Evolutionary conservation across 1,284 basidiomycete genomes (phyloP), one percentile per base, ranked within the genome.

Genomic region (Rhodofomes roseus): DNA sequence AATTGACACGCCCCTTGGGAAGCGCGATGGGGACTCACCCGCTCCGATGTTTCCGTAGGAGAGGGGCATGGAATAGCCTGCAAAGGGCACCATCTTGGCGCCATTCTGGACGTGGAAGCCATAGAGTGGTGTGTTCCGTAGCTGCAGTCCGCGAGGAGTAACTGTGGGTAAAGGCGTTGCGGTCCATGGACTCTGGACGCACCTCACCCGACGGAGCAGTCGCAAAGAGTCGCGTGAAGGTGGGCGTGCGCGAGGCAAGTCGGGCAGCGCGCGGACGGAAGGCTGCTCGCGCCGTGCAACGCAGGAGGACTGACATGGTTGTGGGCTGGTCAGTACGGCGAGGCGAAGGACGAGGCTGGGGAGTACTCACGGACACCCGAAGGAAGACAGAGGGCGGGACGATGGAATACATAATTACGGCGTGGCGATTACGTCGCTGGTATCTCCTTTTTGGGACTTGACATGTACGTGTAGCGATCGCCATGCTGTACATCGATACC

Each of bases 71-170:
- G 86, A 85, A 74, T 88, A 98, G 4, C 96, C 96, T 1, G 94
- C 96, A 72, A 98, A 99, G 0, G 93, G 90, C 1, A 98, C 95
- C 92, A 99, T 96, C 77, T 97, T 97, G 18, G 89, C 97, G 40
- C 85, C 89, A 71, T 95, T 81, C 64, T 84, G 71, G 60, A 93
- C 74, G 73, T 99, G 96, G 72, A 96, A 96, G 68, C 96, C 92
- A 70, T 97, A 95, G 31, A 99, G 79, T 0, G 88, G 86, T 0
- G 96, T 99, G 66, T 81, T 83, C 67, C 70, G 73, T 48, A 84
- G 74, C 77, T 81, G 46, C 7, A 12, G 4, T 6, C 4, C 2
- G 7, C 12, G 9, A 36, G 43, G 11, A 9, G 12, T n/a, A 5
- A 31, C n/a, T 57, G 27, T 51, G 1, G 43, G n/a, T 27, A 6